Conservation (phyloP, 768 basidiomycete species). For the Psilocybe azurescens region DNA sequence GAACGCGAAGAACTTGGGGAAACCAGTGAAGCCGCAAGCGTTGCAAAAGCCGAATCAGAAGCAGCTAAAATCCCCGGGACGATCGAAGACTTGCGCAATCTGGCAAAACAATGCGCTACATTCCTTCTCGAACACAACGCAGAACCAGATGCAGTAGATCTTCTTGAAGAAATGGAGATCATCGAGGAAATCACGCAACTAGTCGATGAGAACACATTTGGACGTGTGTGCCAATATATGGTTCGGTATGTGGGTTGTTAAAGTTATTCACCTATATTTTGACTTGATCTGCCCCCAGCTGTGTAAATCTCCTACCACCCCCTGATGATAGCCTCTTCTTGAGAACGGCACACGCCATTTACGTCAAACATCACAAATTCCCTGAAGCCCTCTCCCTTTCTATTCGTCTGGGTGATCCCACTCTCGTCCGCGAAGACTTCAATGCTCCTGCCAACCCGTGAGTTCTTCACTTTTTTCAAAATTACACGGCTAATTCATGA, state of each 20-base stretch:
- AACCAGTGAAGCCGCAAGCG: slow-evolving; percentile 29
- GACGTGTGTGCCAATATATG: slow-evolving; percentile 95
- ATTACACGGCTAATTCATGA: neutral
- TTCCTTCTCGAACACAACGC: slow-evolving; percentile 95
- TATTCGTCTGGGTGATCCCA: slow-evolving; percentile 81
- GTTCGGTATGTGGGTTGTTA: slow-evolving; percentile 62
- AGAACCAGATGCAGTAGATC: slow-evolving; percentile 97
- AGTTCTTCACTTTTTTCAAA: slow-evolving; percentile 44
- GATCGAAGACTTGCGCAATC: slow-evolving; percentile 72
- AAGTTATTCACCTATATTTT: neutral
- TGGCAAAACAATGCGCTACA: slow-evolving; percentile 84
- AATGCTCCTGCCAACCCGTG: slow-evolving; percentile 88
- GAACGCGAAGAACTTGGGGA: slow-evolving; percentile 49
- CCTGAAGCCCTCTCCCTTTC: slow-evolving; percentile 91
- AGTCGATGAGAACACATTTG: slow-evolving; percentile 87
- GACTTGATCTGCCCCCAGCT: slow-evolving; percentile 46
- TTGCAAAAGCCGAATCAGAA: slow-evolving; percentile 27
- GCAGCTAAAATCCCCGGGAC: slow-evolving; percentile 55
- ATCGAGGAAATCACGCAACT: slow-evolving; percentile 77
- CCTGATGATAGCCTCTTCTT: slow-evolving; percentile 94
- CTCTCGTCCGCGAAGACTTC: slow-evolving; percentile 87
- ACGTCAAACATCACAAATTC: slow-evolving; percentile 84
- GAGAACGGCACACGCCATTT: slow-evolving; percentile 86
- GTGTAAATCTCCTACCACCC: slow-evolving; percentile 88
- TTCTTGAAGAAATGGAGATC: slow-evolving; percentile 92